These are phyloP conservation scores for Oryza australiensis DNA, from an alignment of 176 grass and related monocot species.

Conservation along the genomic window DNA sequence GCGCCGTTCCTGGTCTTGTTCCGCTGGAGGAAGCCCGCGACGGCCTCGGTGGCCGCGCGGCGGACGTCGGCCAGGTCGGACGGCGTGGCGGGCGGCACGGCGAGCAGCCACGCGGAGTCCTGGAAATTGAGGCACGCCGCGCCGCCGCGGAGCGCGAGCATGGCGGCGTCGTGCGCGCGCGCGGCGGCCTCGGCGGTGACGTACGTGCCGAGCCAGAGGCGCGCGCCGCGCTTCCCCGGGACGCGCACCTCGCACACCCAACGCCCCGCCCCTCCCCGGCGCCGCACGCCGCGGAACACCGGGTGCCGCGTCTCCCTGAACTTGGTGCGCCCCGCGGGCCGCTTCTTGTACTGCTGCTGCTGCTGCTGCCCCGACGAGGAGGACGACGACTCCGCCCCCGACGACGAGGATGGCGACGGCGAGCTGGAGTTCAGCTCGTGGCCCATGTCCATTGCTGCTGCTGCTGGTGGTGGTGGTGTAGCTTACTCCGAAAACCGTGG, in stretches of 20 bases:
- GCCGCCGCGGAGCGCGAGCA: slow-evolving; percentile 42
- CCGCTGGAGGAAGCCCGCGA: slow-evolving; percentile 36
- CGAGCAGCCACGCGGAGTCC: slow-evolving; percentile 58
- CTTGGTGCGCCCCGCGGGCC: slow-evolving; percentile 70
- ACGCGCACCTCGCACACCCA: slow-evolving; percentile 90
- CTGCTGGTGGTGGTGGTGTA: too few relatives aligned
- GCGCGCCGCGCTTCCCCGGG: slow-evolving; percentile 44
- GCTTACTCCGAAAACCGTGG: too few relatives aligned
- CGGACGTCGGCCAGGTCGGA: slow-evolving; percentile 38
- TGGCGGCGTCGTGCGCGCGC: slow-evolving; percentile 65
- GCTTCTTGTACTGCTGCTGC: slow-evolving; percentile 35
- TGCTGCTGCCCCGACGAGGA: neutral
- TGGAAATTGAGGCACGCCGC: slow-evolving; percentile 58
- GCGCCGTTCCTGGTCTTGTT: neutral
- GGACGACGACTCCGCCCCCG: slow-evolving; percentile 12
- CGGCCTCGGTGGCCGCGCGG: slow-evolving; percentile 42
- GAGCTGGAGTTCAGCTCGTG: slow-evolving; percentile 8
- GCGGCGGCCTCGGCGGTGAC: slow-evolving; percentile 60
- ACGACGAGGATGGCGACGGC: neutral
- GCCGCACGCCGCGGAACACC: slow-evolving; percentile 74
- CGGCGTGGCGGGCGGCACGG: slow-evolving; percentile 23
- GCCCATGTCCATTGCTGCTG: slow-evolving; percentile 34
- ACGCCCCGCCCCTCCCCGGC: slow-evolving; percentile 36
- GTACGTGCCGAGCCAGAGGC: slow-evolving; percentile 87
- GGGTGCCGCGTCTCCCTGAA: slow-evolving; percentile 88